Evolutionary conservation across 163 green algal genomes (phyloP).

Genomic region (Coccomyxa subellipsoidea): DNA sequence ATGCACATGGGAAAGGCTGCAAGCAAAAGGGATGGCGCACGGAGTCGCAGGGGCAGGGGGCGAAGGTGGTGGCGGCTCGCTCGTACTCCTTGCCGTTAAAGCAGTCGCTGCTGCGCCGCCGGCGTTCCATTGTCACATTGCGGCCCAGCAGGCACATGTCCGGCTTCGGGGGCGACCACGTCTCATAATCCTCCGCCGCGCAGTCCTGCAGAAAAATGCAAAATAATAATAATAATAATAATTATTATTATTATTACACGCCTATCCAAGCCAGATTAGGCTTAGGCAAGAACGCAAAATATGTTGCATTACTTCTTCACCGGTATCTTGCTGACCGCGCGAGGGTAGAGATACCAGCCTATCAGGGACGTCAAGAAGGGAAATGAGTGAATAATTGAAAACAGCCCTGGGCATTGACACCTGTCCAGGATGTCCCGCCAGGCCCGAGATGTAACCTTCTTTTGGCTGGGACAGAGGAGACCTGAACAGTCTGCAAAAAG

Average conservation of each 20-base stretch:
- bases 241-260: background rate
- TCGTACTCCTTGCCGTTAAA: conserved; percentile 34
- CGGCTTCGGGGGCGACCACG: conserved; percentile 23
- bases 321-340: too few relatives aligned
- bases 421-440: too few relatives aligned
- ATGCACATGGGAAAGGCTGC: background rate
- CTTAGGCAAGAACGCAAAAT: too few relatives aligned
- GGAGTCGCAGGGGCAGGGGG: conserved; percentile 30
- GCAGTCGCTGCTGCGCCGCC: conserved; percentile 35
- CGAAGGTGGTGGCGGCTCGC: background rate
- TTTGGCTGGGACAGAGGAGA: too few relatives aligned
- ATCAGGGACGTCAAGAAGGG: too few relatives aligned
- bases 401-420: too few relatives aligned
- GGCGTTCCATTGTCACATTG: conserved; percentile 27
- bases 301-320: too few relatives aligned
- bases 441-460: too few relatives aligned
- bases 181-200: conserved; percentile 41
- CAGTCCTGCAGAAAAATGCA: conserved; percentile 31
- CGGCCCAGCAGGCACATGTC: conserved; percentile 45
- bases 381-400: too few relatives aligned
- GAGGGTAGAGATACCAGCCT: too few relatives aligned
- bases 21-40: background rate
- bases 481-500: too few relatives aligned
- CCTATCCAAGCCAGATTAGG: background rate
- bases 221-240: too few relatives aligned